Conservation (phyloP, 139 green algal genomes). For the Microglena sp. region DNA sequence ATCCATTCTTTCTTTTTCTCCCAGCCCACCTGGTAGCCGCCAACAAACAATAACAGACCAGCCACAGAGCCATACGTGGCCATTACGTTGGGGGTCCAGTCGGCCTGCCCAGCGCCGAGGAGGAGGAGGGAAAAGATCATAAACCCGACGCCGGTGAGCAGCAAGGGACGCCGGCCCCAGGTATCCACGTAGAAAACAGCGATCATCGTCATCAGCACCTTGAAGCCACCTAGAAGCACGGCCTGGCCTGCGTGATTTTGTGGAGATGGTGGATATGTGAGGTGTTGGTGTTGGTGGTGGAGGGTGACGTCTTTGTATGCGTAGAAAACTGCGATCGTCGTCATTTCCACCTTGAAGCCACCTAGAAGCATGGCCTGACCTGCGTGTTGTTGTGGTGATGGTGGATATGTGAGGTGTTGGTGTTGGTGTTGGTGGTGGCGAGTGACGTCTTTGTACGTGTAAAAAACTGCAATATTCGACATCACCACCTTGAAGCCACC, state of each 20-base stretch:
- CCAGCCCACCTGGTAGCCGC: slow-evolving; percentile 80
- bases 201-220: slow-evolving; percentile 78
- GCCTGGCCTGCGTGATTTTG: slow-evolving; percentile 48
- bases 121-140: slow-evolving; percentile 56
- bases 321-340: too few species aligned
- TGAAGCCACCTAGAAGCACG: slow-evolving; percentile 76
- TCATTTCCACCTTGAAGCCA: too few species aligned
- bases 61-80: slow-evolving; percentile 28
- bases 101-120: slow-evolving; percentile 31
- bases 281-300: too few species aligned
- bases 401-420: too few species aligned
- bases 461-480: slow-evolving; percentile 68
- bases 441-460: too few species aligned
- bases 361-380: too few species aligned
- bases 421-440: too few species aligned
- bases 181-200: slow-evolving; percentile 41
- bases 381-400: too few species aligned
- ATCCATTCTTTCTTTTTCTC: too few species aligned
- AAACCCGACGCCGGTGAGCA: slow-evolving; percentile 65
- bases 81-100: too few species aligned
- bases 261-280: background rate
- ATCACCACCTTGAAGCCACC: slow-evolving; percentile 86
- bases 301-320: too few species aligned
- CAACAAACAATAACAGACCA: slow-evolving; percentile 82
- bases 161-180: slow-evolving; percentile 67